Conservation (phyloP, 2,329 filamentous ascomycete genomes). For the Alternaria sp. region DNA sequence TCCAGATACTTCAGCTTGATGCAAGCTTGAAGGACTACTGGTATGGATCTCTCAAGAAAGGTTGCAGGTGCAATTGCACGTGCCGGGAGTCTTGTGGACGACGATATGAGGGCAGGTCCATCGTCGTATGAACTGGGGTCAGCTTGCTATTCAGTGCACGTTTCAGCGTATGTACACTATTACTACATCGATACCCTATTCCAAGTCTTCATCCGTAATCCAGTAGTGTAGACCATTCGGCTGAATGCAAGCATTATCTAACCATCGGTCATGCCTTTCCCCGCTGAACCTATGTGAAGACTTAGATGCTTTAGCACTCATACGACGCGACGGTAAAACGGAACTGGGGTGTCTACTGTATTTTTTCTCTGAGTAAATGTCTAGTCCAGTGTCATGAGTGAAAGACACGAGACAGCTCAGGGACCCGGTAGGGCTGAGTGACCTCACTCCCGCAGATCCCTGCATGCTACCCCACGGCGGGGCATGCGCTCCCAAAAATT, state of each 20-base stretch:
- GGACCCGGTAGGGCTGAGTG: constrained; percentile 23
- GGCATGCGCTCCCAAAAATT: constrained; percentile 26
- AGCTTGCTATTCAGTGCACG: not conserved
- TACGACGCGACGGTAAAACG: not conserved
- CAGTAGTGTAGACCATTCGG: not conserved
- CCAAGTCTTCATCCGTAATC: not conserved
- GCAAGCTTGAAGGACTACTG: constrained; percentile 5
- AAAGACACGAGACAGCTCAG: not conserved
- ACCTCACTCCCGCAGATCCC: constrained; percentile 17
- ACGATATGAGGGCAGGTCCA: not conserved
- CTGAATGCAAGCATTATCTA: not conserved
- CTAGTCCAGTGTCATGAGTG: not conserved
- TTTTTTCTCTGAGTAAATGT: rapidly evolving
- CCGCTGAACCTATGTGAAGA: not conserved
- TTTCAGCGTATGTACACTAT: not conserved
- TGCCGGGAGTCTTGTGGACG: not conserved
- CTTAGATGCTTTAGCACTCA: not conserved
- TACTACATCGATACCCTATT: constrained; percentile 2
- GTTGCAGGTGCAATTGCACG: constrained; percentile 4
- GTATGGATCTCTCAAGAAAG: constrained; percentile 9
- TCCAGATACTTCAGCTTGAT: constrained; percentile 4
- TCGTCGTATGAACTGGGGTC: not conserved
- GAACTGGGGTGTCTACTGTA: not conserved
- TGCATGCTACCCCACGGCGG: constrained; percentile 29
- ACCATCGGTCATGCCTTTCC: not conserved